A percentile compares a stretch with the other conserved stretches of the same genome.
Evolutionary conservation across 345 rosid species (phyloP).

Genomic region (Draba incana): DNA sequence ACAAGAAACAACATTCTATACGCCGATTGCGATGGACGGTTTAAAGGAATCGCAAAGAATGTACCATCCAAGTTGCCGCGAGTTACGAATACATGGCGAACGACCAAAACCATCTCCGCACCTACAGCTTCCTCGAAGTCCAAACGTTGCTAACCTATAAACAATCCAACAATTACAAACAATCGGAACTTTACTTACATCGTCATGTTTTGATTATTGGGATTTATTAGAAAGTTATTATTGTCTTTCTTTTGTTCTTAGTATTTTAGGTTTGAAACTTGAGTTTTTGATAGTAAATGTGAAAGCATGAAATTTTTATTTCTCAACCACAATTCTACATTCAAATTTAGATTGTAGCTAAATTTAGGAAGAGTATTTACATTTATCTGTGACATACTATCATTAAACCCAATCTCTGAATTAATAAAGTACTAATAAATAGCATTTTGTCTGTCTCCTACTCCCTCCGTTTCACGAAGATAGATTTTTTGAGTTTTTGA

Average conservation of each 20-base stretch:
- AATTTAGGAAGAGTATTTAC: neutral
- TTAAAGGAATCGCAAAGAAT: too few species aligned
- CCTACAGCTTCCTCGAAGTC: too few species aligned
- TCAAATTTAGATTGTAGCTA: neutral
- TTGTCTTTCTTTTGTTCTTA: neutral
- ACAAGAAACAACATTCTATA: too few species aligned
- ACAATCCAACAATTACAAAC: too few species aligned
- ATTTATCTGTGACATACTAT: neutral
- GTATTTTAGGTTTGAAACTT: neutral
- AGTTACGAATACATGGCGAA: too few species aligned
- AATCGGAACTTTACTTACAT: neutral
- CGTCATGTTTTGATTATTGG: neutral
- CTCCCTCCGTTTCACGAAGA: too few species aligned
- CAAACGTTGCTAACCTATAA: too few species aligned
- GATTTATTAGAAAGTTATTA: neutral
- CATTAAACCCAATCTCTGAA: neutral
- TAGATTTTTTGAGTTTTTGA: too few species aligned
- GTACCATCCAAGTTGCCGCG: too few species aligned
- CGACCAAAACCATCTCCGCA: too few species aligned
- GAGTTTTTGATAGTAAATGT: neutral
- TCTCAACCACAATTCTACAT: neutral
- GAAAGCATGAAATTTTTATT: constrained; percentile 7
- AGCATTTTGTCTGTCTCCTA: neutral
- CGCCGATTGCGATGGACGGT: too few species aligned
- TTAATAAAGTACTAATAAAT: neutral